These are phyloP conservation scores for Baorangia bicolor DNA, from an alignment of 768 basidiomycete genomes.

Conservation along the genomic window DNA sequence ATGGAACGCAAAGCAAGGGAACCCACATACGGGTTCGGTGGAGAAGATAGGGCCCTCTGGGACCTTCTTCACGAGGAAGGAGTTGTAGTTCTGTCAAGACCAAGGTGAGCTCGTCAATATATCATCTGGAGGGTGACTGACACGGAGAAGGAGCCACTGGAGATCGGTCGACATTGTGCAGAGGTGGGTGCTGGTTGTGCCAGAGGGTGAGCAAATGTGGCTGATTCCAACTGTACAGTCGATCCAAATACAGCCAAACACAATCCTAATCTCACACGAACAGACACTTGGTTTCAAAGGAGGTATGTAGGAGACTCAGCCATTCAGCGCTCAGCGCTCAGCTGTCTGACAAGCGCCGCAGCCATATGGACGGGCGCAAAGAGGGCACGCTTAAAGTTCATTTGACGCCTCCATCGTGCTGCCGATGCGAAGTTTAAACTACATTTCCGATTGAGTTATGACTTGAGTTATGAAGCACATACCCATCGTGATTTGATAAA, in stretches of 20 bases:
- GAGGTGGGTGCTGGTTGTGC: slow-evolving; percentile 12
- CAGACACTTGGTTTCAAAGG: no score
- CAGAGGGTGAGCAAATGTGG: slow-evolving; percentile 26
- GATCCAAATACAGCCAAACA: slow-evolving; percentile 28
- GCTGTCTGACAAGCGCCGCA: no score
- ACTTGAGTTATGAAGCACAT: no score
- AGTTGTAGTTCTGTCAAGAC: slow-evolving; percentile 68
- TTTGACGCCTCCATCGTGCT: no score
- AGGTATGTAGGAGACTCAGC: not conserved
- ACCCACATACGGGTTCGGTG: slow-evolving; percentile 68
- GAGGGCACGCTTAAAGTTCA: no score
- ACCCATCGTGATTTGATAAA: no score
- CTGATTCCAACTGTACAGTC: slow-evolving; percentile 35
- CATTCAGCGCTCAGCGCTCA: not conserved
- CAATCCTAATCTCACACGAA: no score
- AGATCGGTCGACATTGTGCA: slow-evolving; percentile 83
- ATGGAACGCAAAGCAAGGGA: not conserved
- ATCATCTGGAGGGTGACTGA: slow-evolving; percentile 28
- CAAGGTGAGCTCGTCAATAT: not conserved
- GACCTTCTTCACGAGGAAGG: slow-evolving; percentile 79
- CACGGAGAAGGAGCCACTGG: slow-evolving; percentile 90
- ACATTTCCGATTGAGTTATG: no score
- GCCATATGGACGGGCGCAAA: no score
- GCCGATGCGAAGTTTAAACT: no score
- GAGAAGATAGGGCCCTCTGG: slow-evolving; percentile 78